phyloP scores from a whole-genome alignment of 1,139 yeast species.

The Sugiyamaella xylanicola region DNA sequence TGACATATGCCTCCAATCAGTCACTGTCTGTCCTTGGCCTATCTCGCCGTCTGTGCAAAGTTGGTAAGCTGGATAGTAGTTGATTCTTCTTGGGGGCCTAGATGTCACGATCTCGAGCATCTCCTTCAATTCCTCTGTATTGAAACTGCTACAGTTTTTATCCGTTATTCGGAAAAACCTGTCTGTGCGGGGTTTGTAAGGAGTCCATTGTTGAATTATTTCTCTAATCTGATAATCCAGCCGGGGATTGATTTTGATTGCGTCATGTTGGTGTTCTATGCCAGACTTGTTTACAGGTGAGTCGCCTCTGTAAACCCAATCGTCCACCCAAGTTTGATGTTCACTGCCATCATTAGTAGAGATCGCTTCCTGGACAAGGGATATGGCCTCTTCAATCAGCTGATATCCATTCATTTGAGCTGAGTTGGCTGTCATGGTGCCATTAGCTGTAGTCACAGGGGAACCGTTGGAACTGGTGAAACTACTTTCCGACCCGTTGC shows the following conservation, averaged over 20 bases:
- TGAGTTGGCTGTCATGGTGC: not conserved
- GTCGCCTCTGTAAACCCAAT: conserved; percentile 14
- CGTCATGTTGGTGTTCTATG: conserved; percentile 17
- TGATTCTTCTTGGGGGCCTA: conserved; percentile 35
- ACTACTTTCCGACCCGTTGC: conserved; percentile 11
- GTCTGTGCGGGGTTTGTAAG: conserved; percentile 28
- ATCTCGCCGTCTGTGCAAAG: conserved; percentile 32
- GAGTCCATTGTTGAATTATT: conserved; percentile 29
- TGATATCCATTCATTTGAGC: conserved; percentile 4
- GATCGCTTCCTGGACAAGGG: conserved; percentile 23
- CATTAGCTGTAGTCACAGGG: conserved; percentile 13
- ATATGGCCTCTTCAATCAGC: conserved; percentile 23
- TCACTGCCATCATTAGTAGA: conserved; percentile 24
- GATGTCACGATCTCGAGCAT: conserved; percentile 31
- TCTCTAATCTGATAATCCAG: conserved; percentile 24
- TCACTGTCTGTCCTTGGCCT: conserved; percentile 33
- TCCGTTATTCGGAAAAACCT: conserved; percentile 34
- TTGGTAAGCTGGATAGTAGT: conserved; percentile 33
- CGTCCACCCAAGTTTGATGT: conserved; percentile 25
- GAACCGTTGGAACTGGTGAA: conserved; percentile 14
- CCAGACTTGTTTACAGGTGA: conserved; percentile 20
- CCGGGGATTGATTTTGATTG: conserved; percentile 5
- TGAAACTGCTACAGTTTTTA: conserved; percentile 30
- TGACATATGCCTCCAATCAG: conserved; percentile 31
- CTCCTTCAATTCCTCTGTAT: conserved; percentile 32